A percentile compares a stretch with the other conserved stretches of the same genome.
Evolutionary conservation across 306 rosid species (phyloP).

Genomic region (Benincasa hispida): DNA sequence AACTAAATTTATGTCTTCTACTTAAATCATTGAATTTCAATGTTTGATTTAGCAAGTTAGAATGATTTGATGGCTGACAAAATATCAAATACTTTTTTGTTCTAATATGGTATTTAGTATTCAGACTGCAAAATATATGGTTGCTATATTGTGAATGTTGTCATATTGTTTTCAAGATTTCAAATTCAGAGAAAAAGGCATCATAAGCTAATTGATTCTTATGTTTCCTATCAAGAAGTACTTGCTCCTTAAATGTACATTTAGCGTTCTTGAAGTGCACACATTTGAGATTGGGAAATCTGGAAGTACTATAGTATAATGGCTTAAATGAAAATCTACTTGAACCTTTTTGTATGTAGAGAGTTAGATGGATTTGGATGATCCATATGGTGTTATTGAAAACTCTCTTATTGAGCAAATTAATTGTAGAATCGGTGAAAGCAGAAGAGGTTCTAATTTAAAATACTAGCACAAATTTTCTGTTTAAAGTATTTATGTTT

Average conservation of each 20-base stretch:
- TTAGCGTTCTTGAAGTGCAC: conserved; percentile 8
- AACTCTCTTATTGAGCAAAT: too few species aligned
- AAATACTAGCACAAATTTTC: too few species aligned
- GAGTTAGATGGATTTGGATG: conserved; percentile 13
- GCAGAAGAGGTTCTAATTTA: too few species aligned
- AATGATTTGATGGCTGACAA: not conserved
- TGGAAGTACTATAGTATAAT: conserved; percentile 27
- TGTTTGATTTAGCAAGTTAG: not conserved
- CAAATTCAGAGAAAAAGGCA: not conserved
- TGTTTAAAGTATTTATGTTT: too few species aligned
- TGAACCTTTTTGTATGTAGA: not conserved
- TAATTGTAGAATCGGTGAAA: too few species aligned
- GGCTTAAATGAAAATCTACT: conserved; percentile 11
- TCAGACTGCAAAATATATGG: not conserved
- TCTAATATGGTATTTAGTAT: not conserved
- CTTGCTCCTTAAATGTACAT: not conserved
- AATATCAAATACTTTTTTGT: not conserved
- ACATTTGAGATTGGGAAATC: conserved; percentile 35
- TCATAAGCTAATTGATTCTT: not conserved
- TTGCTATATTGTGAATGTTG: not conserved
- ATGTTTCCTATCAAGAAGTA: not conserved
- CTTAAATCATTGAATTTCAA: not conserved
- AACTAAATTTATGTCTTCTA: too few species aligned
- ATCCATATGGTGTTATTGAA: too few species aligned
- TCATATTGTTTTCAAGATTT: not conserved